Evolutionary conservation across 495 filamentous ascomycete species (phyloP).

Genomic region (Penicillium mononematosum): DNA sequence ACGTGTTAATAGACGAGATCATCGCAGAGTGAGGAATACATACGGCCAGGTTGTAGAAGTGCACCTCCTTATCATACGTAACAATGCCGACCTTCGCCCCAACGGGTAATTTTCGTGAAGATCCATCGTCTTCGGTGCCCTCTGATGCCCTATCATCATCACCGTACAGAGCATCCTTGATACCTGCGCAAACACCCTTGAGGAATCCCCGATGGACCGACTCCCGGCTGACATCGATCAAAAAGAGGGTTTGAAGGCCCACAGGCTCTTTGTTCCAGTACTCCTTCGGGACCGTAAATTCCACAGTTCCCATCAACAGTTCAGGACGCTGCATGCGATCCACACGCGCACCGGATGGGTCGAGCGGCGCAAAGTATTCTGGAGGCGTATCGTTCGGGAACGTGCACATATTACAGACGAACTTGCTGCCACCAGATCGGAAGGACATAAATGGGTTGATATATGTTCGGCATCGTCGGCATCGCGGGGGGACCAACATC

Average conservation of each 20-base stretch:
- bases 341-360: conserved; percentile 80
- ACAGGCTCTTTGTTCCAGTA: conserved; percentile 97
- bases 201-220: conserved; percentile 84
- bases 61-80: conserved; percentile 91
- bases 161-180: conserved; percentile 80
- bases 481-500: conserved; percentile 85
- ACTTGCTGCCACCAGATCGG: conserved; percentile 88
- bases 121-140: conserved; percentile 52
- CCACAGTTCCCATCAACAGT: conserved; percentile 84
- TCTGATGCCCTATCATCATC: conserved; percentile 49
- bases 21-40: conserved; percentile 27
- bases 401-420: conserved; percentile 97
- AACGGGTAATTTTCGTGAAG: conserved; percentile 60
- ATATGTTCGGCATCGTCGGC: conserved; percentile 90
- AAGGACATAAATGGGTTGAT: conserved; percentile 99
- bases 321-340: conserved; percentile 90
- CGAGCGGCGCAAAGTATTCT: conserved; percentile 91
- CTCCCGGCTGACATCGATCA: conserved; percentile 90
- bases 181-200: conserved; percentile 88
- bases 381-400: conserved; percentile 92
- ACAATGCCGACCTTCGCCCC: conserved; percentile 92
- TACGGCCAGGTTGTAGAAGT: conserved; percentile 94
- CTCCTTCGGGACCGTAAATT: conserved; percentile 95
- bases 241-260: conserved; percentile 80
- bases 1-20: conserved; percentile 25